Evolutionary conservation across 139 green algal species (phyloP).

Genomic region (Spirogloea muscicola): DNA sequence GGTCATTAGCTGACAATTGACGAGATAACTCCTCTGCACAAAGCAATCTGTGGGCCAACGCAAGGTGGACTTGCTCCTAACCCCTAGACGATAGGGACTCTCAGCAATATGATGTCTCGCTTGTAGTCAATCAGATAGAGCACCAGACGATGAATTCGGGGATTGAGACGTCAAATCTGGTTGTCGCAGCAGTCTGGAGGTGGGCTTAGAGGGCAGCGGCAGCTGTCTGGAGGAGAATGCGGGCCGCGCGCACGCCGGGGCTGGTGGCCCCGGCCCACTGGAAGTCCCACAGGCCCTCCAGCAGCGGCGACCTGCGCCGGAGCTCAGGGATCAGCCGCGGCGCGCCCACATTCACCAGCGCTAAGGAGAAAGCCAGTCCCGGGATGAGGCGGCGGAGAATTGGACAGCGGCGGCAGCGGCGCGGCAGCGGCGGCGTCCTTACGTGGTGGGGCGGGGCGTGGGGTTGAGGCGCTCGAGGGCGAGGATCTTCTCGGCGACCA

Average conservation of each 20-base stretch:
- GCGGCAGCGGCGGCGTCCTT: no score
- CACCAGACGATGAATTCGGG: not conserved
- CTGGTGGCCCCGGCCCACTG: constrained; percentile 29
- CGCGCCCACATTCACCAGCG: no score
- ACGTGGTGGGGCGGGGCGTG: constrained; percentile 39
- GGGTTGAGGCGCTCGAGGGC: constrained; percentile 45
- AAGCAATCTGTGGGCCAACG: not conserved
- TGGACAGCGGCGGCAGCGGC: no score
- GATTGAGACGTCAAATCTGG: no score
- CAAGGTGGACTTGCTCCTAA: not conserved
- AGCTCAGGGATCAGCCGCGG: no score
- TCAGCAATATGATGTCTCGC: not conserved
- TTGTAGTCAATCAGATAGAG: not conserved
- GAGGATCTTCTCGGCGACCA: constrained; percentile 45
- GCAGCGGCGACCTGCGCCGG: constrained; percentile 30
- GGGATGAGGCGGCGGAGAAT: no score
- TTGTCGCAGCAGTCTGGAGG: no score
- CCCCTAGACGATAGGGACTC: not conserved
- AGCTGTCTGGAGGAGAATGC: constrained; percentile 21
- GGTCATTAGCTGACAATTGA: not conserved
- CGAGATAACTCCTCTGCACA: not conserved
- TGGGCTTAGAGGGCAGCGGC: no score
- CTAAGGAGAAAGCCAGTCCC: no score
- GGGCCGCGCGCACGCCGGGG: constrained; percentile 20
- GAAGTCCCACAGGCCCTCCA: constrained; percentile 40